Evolutionary conservation across 306 rosid genomes (phyloP).

Genomic region (Lathyrus tuberosus): DNA sequence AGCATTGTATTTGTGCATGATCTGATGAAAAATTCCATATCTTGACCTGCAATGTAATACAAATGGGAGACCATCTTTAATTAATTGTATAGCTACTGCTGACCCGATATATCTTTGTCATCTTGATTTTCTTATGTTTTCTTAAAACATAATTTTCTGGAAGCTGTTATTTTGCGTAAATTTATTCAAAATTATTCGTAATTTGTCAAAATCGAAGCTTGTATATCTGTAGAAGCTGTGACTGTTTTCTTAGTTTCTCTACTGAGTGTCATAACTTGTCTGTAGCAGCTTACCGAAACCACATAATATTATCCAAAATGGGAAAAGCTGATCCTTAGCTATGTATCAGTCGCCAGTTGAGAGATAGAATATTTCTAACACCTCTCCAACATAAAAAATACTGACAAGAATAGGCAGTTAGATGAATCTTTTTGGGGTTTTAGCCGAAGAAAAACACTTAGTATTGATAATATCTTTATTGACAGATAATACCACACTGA

Average conservation of each 20-base stretch:
- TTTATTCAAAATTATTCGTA: constrained; percentile 9
- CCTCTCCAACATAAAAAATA: constrained; percentile 1
- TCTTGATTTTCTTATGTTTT: background rate
- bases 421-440: constrained; percentile 17
- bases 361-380: background rate
- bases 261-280: constrained; percentile 25
- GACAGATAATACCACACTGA: constrained; percentile 6
- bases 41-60: background rate
- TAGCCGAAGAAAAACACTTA: constrained; percentile 8
- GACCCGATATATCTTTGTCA: background rate
- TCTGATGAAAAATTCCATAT: constrained; percentile 4
- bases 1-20: constrained; percentile 45
- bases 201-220: constrained; percentile 5
- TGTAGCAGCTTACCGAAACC: constrained; percentile 14
- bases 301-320: background rate
- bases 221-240: background rate
- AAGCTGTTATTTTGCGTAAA: constrained; percentile 25
- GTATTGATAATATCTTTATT: constrained; percentile 4
- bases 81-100: constrained; percentile 21
- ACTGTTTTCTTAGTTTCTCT: background rate
- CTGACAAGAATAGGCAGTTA: constrained; percentile 7
- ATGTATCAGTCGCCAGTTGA: constrained; percentile 2
- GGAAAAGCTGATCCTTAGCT: background rate
- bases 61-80: constrained; percentile 17
- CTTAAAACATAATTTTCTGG: constrained; percentile 10